phyloP scores from a whole-genome alignment of 192 early-diverging fungal genomes.

The Entomortierella beljakovae region DNA sequence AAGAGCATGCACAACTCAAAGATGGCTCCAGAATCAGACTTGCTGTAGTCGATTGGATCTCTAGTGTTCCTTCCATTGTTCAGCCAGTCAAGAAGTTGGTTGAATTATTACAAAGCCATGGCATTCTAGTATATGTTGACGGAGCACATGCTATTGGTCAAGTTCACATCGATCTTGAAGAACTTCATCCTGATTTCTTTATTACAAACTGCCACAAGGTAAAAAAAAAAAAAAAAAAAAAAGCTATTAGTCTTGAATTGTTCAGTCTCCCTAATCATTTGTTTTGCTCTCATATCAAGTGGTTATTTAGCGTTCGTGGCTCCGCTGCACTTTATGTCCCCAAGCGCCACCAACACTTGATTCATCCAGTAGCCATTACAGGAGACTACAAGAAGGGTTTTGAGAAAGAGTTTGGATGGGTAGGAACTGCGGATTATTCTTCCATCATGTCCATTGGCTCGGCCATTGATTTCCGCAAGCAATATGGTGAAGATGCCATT shows the following conservation, averaged over 20 bases:
- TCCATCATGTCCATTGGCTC: constrained; percentile 48
- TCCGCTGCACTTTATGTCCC: constrained; percentile 67
- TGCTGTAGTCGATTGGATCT: constrained; percentile 68
- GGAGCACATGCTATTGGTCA: constrained; percentile 79
- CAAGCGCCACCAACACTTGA: constrained; percentile 57
- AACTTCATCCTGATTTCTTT: constrained; percentile 72
- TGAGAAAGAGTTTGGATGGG: constrained; percentile 60
- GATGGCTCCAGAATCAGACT: constrained; percentile 54
- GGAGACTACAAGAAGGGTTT: constrained; percentile 55
- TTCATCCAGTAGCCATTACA: constrained; percentile 62
- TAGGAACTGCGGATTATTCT: constrained; percentile 57
- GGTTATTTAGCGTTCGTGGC: constrained; percentile 68
- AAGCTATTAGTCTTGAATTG: not conserved
- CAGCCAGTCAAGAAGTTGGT: constrained; percentile 59
- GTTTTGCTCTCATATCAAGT: constrained; percentile 31
- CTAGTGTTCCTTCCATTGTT: constrained; percentile 62
- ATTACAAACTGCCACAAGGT: constrained; percentile 76
- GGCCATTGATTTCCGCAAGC: constrained; percentile 63
- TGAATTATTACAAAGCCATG: constrained; percentile 54
- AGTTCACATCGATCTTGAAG: constrained; percentile 66
- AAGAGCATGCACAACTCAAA: constrained; percentile 35
- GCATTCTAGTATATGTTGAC: constrained; percentile 70
- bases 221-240: constrained; percentile 2
- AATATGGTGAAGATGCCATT: constrained; percentile 70
- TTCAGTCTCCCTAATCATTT: not conserved